Evolutionary conservation across 1,139 yeast genomes (phyloP).

Genomic region (Scheffersomyces insectosa): DNA sequence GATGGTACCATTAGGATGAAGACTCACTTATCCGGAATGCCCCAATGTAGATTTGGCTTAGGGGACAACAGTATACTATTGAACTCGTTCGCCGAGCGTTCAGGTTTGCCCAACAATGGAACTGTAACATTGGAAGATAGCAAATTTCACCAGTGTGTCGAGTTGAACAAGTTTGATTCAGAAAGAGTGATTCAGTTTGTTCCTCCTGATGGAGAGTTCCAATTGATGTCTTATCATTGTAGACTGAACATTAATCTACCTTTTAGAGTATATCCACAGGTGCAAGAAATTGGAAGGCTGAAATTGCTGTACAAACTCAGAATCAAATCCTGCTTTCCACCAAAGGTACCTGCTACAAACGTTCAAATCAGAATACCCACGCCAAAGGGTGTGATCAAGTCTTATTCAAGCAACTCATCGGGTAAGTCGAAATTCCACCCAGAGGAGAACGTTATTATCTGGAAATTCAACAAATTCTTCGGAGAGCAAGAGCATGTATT

Average conservation of each 20-base stretch:
- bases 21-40: constrained; percentile 76
- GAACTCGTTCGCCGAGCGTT: constrained; percentile 3
- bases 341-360: constrained; percentile 64
- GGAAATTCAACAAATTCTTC: constrained; percentile 70
- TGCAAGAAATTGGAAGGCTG: constrained; percentile 51
- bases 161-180: constrained; percentile 65
- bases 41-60: constrained; percentile 64
- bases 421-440: constrained; percentile 74
- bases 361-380: constrained; percentile 69
- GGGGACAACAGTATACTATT: constrained; percentile 42
- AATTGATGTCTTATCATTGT: constrained; percentile 74
- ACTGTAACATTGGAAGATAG: constrained; percentile 70
- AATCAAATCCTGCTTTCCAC: constrained; percentile 62
- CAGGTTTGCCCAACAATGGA: constrained; percentile 18
- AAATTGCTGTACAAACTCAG: constrained; percentile 58
- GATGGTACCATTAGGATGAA: constrained; percentile 76
- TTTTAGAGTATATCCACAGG: constrained; percentile 64
- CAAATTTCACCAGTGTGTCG: constrained; percentile 87
- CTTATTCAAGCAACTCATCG: constrained; percentile 49
- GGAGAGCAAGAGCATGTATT: constrained; percentile 67
- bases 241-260: constrained; percentile 65
- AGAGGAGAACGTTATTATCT: constrained; percentile 61
- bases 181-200: constrained; percentile 70
- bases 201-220: constrained; percentile 94
- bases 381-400: constrained; percentile 60